Evolutionary conservation across 2,329 filamentous ascomycete genomes (phyloP).

Genomic region (Pseudopyricularia javanii): DNA sequence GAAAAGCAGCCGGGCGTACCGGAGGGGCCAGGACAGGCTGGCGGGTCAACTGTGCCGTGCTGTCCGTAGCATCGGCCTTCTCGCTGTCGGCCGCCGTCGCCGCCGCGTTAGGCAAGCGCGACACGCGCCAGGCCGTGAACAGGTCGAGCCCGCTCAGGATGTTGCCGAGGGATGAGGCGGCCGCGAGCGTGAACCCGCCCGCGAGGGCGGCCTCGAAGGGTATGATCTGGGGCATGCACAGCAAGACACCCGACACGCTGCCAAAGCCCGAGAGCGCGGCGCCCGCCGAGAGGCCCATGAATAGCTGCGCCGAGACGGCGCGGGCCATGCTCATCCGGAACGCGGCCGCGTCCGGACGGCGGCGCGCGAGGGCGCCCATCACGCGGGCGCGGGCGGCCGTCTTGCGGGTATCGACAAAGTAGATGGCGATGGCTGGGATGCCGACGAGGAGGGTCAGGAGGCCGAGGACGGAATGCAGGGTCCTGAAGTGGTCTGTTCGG

Average conservation of each 20-base stretch:
- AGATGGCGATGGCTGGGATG: slow-evolving; percentile 10
- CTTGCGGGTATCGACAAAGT: slow-evolving; percentile 11
- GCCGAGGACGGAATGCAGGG: slow-evolving; percentile 15
- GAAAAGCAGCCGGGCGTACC: too few relatives aligned
- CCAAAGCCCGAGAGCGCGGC: slow-evolving; percentile 15
- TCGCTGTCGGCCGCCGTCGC: not conserved
- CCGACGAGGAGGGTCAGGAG: slow-evolving; percentile 5
- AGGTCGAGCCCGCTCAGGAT: slow-evolving; percentile 2
- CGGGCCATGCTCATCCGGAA: slow-evolving; percentile 6
- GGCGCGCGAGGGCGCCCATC: not conserved
- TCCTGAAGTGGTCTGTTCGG: slow-evolving; percentile 13
- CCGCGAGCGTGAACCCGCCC: slow-evolving; percentile 12
- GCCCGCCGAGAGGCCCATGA: slow-evolving; percentile 11
- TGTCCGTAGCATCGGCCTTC: not conserved
- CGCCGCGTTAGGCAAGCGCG: not conserved
- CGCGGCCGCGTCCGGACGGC: slow-evolving; percentile 2
- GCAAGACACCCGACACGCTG: slow-evolving; percentile 13
- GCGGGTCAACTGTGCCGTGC: too few relatives aligned
- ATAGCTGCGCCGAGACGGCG: slow-evolving; percentile 12
- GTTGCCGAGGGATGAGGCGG: not conserved
- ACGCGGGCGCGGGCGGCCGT: not conserved
- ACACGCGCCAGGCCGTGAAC: slow-evolving; percentile 1
- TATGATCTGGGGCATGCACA: slow-evolving; percentile 16
- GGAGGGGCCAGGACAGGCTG: too few relatives aligned
- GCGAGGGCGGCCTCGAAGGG: slow-evolving; percentile 13